Conservation (phyloP, 2,329 filamentous ascomycete genomes). For the Monosporascus cannonballus region DNA sequence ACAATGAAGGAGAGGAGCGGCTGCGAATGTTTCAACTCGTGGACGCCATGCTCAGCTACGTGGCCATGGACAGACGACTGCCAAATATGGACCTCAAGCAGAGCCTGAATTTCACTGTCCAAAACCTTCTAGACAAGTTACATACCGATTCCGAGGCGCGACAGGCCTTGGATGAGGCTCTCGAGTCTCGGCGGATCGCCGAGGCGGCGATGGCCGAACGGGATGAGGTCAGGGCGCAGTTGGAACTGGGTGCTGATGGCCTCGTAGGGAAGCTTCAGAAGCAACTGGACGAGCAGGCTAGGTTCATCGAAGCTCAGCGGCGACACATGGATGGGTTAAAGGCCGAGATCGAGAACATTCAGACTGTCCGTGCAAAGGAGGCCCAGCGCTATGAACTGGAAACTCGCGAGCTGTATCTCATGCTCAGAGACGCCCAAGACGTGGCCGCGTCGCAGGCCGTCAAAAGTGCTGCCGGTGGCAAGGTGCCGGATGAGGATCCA, state of each 20-base stretch:
- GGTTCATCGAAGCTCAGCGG: constrained; percentile 82
- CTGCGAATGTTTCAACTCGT: constrained; percentile 95
- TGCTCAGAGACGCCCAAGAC: constrained; percentile 96
- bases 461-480: constrained; percentile 46
- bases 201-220: constrained; percentile 94
- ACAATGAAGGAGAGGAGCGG: constrained; percentile 87
- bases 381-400: constrained; percentile 92
- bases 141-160: constrained; percentile 95
- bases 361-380: constrained; percentile 81
- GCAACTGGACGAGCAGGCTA: constrained; percentile 86
- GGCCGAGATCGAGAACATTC: constrained; percentile 80
- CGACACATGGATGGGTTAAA: constrained; percentile 85
- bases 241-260: constrained; percentile 89
- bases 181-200: constrained; percentile 86
- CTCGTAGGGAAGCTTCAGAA: constrained; percentile 88
- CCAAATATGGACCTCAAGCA: constrained; percentile 98
- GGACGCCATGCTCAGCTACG: constrained; percentile 97
- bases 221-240: constrained; percentile 84
- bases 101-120: constrained; percentile 94
- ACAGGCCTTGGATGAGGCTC: constrained; percentile 83
- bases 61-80: constrained; percentile 92
- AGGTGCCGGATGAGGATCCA: constrained; percentile 59
- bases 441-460: constrained; percentile 80
- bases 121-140: constrained; percentile 88
- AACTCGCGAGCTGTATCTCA: constrained; percentile 92